Evolutionary conservation across 2,329 filamentous ascomycete genomes (phyloP).

Genomic region (Talaromyces sp.): DNA sequence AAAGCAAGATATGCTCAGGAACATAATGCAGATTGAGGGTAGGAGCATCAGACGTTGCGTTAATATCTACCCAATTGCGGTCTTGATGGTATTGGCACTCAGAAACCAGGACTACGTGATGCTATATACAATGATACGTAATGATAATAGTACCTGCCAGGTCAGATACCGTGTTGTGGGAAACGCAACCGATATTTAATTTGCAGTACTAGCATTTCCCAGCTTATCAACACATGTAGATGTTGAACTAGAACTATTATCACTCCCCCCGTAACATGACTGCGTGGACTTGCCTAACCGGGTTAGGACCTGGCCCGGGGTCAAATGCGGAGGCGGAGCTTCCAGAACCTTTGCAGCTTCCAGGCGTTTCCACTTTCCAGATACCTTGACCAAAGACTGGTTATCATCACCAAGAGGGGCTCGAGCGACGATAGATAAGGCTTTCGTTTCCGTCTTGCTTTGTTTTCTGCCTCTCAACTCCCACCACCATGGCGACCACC

Average conservation of each 20-base stretch:
- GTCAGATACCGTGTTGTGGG: neutral
- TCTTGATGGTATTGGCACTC: neutral
- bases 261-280: too few relatives aligned
- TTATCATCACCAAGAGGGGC: neutral
- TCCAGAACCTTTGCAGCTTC: neutral
- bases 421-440: neutral
- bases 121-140: neutral
- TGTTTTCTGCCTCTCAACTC: neutral
- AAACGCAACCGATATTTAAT: neutral
- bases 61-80: neutral
- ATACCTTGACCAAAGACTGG: neutral
- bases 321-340: slow-evolving; percentile 11
- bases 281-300: slow-evolving; percentile 4
- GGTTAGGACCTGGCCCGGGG: slow-evolving; percentile 2
- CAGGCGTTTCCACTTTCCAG: neutral
- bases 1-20: slow-evolving; percentile 4
- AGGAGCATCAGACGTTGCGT: neutral
- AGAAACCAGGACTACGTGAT: too few relatives aligned
- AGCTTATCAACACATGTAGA: too few relatives aligned
- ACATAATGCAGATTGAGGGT: neutral
- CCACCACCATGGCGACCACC: neutral
- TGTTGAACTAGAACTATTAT: too few relatives aligned
- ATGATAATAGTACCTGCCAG: neutral
- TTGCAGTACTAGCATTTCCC: neutral
- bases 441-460: neutral